These are phyloP conservation scores for Calonectria pseudoturangicola DNA, from an alignment of 2,329 filamentous ascomycete genomes.

Conservation along the genomic window DNA sequence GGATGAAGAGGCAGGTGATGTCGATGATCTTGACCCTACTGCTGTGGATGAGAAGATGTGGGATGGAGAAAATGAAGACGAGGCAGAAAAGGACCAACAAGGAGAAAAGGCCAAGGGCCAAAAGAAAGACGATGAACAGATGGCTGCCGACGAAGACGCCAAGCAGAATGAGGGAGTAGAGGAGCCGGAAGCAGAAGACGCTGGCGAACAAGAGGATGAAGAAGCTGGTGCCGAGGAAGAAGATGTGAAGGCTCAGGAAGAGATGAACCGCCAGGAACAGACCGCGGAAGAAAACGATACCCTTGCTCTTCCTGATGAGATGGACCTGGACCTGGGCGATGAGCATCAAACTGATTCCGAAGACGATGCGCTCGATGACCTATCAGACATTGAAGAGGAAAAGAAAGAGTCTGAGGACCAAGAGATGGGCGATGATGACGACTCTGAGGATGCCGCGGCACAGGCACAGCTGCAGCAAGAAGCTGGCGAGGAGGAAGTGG, in stretches of 20 bases:
- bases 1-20: conserved; percentile 92
- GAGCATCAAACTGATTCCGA: conserved; percentile 75
- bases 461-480: conserved; percentile 62
- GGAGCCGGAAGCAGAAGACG: conserved; percentile 66
- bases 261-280: conserved; percentile 79
- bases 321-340: conserved; percentile 88
- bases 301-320: conserved; percentile 89
- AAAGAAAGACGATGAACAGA: conserved; percentile 78
- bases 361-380: conserved; percentile 75
- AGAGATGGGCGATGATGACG: conserved; percentile 61
- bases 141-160: conserved; percentile 75
- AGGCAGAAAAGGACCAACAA: conserved; percentile 88
- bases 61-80: conserved; percentile 89
- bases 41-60: conserved; percentile 99
- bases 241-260: conserved; percentile 72
- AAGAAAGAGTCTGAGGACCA: conserved; percentile 61
- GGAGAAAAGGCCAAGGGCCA: conserved; percentile 83
- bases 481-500: conserved; percentile 63
- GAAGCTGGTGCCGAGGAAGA: conserved; percentile 79
- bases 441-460: conserved; percentile 62
- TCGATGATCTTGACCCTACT: conserved; percentile 91
- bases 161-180: conserved; percentile 66
- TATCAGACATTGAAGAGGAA: conserved; percentile 73
- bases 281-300: conserved; percentile 88
- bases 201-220: conserved; percentile 70